These are phyloP conservation scores for Cochlearia excelsa DNA, from an alignment of 345 rosid genomes.

Conservation along the genomic window DNA sequence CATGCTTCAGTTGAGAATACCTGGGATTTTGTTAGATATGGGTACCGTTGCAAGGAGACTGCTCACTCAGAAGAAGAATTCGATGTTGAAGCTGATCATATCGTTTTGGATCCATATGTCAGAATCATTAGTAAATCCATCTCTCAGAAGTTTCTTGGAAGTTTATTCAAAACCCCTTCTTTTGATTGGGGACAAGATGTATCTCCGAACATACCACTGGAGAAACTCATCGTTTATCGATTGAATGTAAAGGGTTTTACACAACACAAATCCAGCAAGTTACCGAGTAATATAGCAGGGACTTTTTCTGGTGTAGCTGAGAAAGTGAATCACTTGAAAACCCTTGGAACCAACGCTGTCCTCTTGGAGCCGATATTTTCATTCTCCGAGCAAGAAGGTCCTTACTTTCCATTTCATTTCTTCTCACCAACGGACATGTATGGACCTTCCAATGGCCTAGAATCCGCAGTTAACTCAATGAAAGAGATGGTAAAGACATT, in stretches of 20 bases:
- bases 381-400: conserved; percentile 62
- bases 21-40: conserved; percentile 54
- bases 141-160: conserved; percentile 51
- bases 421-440: conserved; percentile 58
- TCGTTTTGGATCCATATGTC: conserved; percentile 82
- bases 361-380: conserved; percentile 79
- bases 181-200: conserved; percentile 81
- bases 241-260: conserved; percentile 74
- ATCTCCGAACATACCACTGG: conserved; percentile 57
- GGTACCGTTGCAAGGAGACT: conserved; percentile 54
- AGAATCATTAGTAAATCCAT: conserved; percentile 41
- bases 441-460: conserved; percentile 52
- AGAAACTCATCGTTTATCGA: conserved; percentile 63
- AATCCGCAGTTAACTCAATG: conserved; percentile 59
- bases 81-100: conserved; percentile 33
- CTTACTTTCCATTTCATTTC: conserved; percentile 80
- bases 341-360: conserved; percentile 80
- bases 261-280: conserved; percentile 62
- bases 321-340: conserved; percentile 64
- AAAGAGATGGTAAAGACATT: conserved; percentile 86
- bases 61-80: conserved; percentile 33
- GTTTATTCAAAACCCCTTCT: conserved; percentile 47
- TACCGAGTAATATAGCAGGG: conserved; percentile 57
- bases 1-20: conserved; percentile 63
- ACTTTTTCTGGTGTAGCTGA: conserved; percentile 72